Conservation (phyloP, 345 rosid genomes). For the Xanthoceras sorbifolium region DNA sequence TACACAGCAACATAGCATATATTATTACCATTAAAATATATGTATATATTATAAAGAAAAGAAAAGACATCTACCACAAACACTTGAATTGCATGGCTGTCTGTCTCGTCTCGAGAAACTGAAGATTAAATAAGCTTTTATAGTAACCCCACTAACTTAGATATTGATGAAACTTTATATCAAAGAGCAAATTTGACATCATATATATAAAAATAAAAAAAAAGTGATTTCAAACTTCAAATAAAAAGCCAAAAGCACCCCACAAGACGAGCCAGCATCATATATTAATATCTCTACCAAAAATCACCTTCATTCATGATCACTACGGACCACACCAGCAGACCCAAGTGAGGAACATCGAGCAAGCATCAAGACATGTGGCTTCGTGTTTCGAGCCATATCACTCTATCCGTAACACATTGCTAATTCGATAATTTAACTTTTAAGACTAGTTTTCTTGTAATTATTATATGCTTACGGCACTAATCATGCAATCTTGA, state of each 20-base stretch:
- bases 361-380: neutral
- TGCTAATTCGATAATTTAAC: too few relatives aligned
- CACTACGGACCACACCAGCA: neutral
- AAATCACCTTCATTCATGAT: neutral
- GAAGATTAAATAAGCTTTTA: slow-evolving; percentile 16
- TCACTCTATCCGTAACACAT: neutral
- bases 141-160: slow-evolving; percentile 20
- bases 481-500: slow-evolving; percentile 5
- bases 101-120: slow-evolving; percentile 19
- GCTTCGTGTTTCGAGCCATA: slow-evolving; percentile 1
- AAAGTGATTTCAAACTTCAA: slow-evolving; percentile 22
- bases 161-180: slow-evolving; percentile 36
- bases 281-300: neutral
- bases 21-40: neutral
- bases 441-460: too few relatives aligned
- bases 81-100: slow-evolving; percentile 21
- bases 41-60: neutral
- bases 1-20: neutral
- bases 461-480: too few relatives aligned
- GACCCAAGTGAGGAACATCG: slow-evolving; percentile 4
- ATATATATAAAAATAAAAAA: too few relatives aligned
- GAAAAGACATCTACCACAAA: slow-evolving; percentile 27
- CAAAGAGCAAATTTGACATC: slow-evolving; percentile 23
- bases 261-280: neutral
- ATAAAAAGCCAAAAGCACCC: neutral